Evolutionary conservation across 2,329 filamentous ascomycete genomes (phyloP), one percentile per base, ranked within the genome.

Genomic region (Amauroascus verrucosus): DNA sequence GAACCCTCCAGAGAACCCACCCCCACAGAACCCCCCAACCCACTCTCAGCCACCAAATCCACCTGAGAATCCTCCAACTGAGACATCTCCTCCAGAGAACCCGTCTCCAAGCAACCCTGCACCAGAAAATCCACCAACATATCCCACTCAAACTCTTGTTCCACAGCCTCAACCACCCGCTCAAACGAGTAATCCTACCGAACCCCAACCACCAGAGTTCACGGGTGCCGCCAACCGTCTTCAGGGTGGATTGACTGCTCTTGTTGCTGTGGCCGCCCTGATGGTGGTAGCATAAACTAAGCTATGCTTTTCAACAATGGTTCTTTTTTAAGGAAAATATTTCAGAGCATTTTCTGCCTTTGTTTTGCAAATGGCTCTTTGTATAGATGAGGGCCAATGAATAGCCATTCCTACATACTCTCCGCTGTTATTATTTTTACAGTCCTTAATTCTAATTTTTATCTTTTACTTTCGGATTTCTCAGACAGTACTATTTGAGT

Each of bases 131-230:
- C 48, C 41, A 20, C 18, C 52, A 65, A 63, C 48, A 62, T 55
- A 35, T 66, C 68, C 54, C 59, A 65, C 48, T 52, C 55, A 56
- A 43, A 30, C 20, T 53, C 55, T 35, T 51, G 51, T 54, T 55
- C 56, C 48, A 26, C 28, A 3, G 50, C 56, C 56, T 40, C 51
- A 45, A 49, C 56, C 51, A 51, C 54, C 28, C 26, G 38, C 44
- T 26, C 45, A 43, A 35, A 50, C 45, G 6, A 24, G 30, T 33
- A 51, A 37, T n/a, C 26, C 52, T 20, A 38, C 59, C 20, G 46
- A 14, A 26, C n/a, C 55, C 18, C 26, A 30, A 20, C 48, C 54
- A n/a, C 53, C 57, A 32, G 9, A 35, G 6, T 57, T 49, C 53
- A 51, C 55, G 43, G 55, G 55, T 48, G 50, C 53, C 26, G 57